A percentile compares a stretch with the other conserved stretches of the same genome.
Evolutionary conservation across 768 basidiomycete species (phyloP).

Genomic region (Leccinum pellstonianum): DNA sequence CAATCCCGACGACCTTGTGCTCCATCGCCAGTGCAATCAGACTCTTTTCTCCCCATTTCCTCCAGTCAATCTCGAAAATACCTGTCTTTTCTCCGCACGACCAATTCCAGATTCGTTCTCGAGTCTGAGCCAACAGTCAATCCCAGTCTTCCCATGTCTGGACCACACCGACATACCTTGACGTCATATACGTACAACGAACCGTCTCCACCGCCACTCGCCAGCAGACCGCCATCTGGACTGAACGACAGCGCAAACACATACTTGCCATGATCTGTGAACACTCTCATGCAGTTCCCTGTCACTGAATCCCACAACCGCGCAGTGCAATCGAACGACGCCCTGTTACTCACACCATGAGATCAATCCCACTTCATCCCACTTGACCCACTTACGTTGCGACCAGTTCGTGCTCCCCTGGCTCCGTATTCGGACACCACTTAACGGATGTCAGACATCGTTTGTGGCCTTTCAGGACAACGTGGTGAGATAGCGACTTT

Average conservation of each 20-base stretch:
- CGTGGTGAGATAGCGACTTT: constrained; percentile 18
- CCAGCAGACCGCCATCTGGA: constrained; percentile 68
- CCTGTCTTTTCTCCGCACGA: constrained; percentile 59
- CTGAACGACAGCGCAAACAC: constrained; percentile 77
- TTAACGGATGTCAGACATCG: constrained; percentile 62
- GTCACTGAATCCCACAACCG: constrained; percentile 82
- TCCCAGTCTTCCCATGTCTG: not conserved
- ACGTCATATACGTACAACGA: constrained; percentile 70
- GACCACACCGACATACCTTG: constrained; percentile 48
- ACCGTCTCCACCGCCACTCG: constrained; percentile 80
- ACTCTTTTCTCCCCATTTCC: constrained; percentile 49
- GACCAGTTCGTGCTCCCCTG: constrained; percentile 56
- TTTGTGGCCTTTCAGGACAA: constrained; percentile 61
- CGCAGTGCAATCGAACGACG: constrained; percentile 78
- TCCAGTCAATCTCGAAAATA: constrained; percentile 79
- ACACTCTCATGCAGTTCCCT: constrained; percentile 70
- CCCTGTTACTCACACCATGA: constrained; percentile 38
- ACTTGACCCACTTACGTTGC: constrained; percentile 58
- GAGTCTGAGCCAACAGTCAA: constrained; percentile 35
- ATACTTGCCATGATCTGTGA: constrained; percentile 67
- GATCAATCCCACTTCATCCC: not conserved
- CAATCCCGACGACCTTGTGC: constrained; percentile 62
- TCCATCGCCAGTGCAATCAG: constrained; percentile 71
- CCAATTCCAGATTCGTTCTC: constrained; percentile 62
- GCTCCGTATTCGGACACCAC: constrained; percentile 62